phyloP scores from a whole-genome alignment of 2,329 filamentous ascomycete species.

The Aspergillus puulaauensis region DNA sequence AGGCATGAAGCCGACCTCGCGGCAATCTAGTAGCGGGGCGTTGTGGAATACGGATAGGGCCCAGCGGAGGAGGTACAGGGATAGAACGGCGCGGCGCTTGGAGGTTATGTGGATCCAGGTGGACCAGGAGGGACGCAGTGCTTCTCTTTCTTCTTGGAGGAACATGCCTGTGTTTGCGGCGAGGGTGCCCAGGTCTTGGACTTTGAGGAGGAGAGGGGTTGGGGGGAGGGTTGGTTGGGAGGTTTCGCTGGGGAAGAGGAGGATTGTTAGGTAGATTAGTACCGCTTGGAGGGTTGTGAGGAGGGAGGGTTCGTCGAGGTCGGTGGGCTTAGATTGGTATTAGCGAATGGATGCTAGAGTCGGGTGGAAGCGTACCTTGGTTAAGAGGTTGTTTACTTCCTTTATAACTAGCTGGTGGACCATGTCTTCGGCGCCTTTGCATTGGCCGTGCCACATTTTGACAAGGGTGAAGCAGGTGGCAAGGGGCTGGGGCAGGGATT shows the following conservation, averaged over 20 bases:
- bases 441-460: conserved; percentile 6
- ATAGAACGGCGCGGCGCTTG: conserved; percentile 3
- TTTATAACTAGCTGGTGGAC: neutral
- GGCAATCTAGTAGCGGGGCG: neutral
- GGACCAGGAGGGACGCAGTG: neutral
- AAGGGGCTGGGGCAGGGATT: neutral
- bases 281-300: conserved; percentile 1
- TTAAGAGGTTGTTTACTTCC: neutral
- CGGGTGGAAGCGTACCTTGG: neutral
- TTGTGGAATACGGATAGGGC: neutral
- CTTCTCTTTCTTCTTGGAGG: conserved; percentile 2
- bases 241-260: neutral
- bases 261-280: neutral
- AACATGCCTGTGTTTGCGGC: neutral
- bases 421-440: conserved; percentile 1
- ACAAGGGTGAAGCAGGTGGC: conserved; percentile 1
- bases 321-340: neutral
- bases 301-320: neutral
- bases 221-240: neutral
- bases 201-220: neutral
- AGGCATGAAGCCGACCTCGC: neutral
- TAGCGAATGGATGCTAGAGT: neutral
- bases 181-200: conserved; percentile 1
- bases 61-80: conserved; percentile 4
- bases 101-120: conserved; percentile 8